A percentile compares a stretch with the other conserved stretches of the same genome.
Conservation (phyloP, 1,284 basidiomycete genomes). For the Volvariella surrecta region DNA sequence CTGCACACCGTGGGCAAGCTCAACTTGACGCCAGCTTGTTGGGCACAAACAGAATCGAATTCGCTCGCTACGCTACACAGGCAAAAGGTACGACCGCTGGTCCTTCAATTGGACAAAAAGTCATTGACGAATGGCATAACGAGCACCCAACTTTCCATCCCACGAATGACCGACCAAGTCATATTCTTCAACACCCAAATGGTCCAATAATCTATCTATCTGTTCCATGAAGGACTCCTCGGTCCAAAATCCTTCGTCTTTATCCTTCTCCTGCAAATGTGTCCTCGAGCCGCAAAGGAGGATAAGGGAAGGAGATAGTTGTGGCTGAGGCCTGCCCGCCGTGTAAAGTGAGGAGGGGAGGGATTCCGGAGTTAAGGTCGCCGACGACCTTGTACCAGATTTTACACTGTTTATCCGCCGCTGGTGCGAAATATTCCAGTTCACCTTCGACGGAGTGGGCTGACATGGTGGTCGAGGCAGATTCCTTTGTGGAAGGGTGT, state of each 20-base stretch:
- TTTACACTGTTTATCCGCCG: conserved; percentile 17
- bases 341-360: conserved; percentile 35
- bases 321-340: conserved; percentile 31
- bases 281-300: conserved; percentile 14
- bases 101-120: no score
- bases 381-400: conserved; percentile 39
- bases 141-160: conserved; percentile 38
- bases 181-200: conserved; percentile 29
- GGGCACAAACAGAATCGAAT: no score
- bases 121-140: conserved; percentile 24
- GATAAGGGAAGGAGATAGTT: conserved; percentile 4
- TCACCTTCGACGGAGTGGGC: neutral
- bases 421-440: neutral
- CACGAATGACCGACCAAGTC: conserved; percentile 40
- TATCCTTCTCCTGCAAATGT: conserved; percentile 31
- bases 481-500: no score
- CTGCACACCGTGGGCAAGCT: no score
- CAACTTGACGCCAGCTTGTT: no score
- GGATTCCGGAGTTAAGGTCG: conserved; percentile 17
- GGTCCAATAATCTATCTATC: conserved; percentile 32
- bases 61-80: no score
- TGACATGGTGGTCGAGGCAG: no score
- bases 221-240: conserved; percentile 35
- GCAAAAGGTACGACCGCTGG: no score
- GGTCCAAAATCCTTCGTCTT: conserved; percentile 33